Base-by-base conservation (phyloP, 2,329 filamentous ascomycete genomes). In the Arthroderma uncinatum region DNA sequence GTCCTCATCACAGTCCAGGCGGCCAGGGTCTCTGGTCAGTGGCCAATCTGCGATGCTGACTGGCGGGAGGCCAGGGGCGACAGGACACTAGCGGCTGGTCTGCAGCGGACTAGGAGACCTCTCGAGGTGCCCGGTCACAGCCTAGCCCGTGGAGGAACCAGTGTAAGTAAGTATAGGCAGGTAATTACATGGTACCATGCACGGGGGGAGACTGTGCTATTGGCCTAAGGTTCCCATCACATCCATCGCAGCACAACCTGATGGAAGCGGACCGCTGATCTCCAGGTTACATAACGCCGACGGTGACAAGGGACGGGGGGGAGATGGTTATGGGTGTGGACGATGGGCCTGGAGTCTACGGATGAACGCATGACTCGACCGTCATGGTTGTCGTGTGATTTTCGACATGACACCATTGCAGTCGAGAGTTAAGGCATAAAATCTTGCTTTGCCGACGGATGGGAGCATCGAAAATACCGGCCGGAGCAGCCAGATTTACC, bases 11-110 rank as follows among this genome's bases (percentile, higher is more conserved):
- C 44, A 28, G 44, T 48, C 44, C 44, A 48, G 44, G 44, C 44
- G 21, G 44, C 44, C 44, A 48, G 44, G 44, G 44, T 48, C 16
- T 28, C 44, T 48, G 44, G 12, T 48, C 44, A 48, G 44, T 48
- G 44, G 21, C 21, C 44, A 30, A 30, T 30, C 44, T 48, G 44
- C 44, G 44, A 25, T n/a, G 44, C 44, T 48, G 44, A 48, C 44
- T 48, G 44, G 44, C 14, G 44, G 23, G 44, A 48, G 40, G 21
- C 44, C 44, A 48, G 44, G 25, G 44, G 39, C 39, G 39, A 42
- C 39, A 42, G 39, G 16, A 42, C 39, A 19, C 44, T 48, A 48
- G 44, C 44, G 44, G 44, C 21, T 48, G 44, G 44, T 48, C 44
- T 48, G 44, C 44, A 48, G 44, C 44, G 25, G 44, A 30, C 44